Conservation (phyloP, 2,329 filamentous ascomycete genomes). For the Phyllosticta capitalensis region DNA sequence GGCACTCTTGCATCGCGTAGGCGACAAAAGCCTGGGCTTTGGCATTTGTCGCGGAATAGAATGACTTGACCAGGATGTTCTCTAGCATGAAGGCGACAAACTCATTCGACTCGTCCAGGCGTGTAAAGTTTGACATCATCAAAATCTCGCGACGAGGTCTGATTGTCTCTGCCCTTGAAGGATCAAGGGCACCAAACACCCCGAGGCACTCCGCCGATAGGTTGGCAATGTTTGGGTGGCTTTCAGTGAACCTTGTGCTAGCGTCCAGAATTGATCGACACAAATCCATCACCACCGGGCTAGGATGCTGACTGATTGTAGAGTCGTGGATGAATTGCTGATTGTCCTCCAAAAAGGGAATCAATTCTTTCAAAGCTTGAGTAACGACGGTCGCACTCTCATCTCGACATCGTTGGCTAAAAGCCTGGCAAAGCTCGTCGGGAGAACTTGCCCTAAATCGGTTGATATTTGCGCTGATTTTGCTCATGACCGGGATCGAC, state of each 20-base stretch:
- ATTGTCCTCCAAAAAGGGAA: slow-evolving; percentile 59
- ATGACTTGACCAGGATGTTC: slow-evolving; percentile 80
- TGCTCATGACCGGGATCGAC: slow-evolving; percentile 58
- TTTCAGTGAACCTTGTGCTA: slow-evolving; percentile 66
- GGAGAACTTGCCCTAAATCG: slow-evolving; percentile 48
- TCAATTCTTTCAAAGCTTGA: slow-evolving; percentile 69
- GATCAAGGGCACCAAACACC: slow-evolving; percentile 81
- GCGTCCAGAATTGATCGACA: slow-evolving; percentile 77
- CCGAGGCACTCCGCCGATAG: slow-evolving; percentile 78
- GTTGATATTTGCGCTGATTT: slow-evolving; percentile 57
- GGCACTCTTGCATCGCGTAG: slow-evolving; percentile 86
- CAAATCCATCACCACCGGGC: slow-evolving; percentile 60
- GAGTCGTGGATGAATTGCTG: slow-evolving; percentile 73
- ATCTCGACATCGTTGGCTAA: slow-evolving; percentile 63
- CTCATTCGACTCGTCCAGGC: slow-evolving; percentile 66
- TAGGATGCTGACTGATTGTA: slow-evolving; percentile 73
- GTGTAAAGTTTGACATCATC: slow-evolving; percentile 76
- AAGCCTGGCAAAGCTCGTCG: slow-evolving; percentile 60
- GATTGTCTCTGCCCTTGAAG: slow-evolving; percentile 74
- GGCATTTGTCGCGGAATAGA: slow-evolving; percentile 81
- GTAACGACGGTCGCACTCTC: slow-evolving; percentile 81
- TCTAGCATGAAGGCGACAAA: slow-evolving; percentile 82
- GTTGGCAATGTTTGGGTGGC: slow-evolving; percentile 56
- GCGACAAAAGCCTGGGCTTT: slow-evolving; percentile 84
- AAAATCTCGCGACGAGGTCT: slow-evolving; percentile 75